Evolutionary conservation across 495 filamentous ascomycete species (phyloP).

Genomic region (Penicillium samsonianum): DNA sequence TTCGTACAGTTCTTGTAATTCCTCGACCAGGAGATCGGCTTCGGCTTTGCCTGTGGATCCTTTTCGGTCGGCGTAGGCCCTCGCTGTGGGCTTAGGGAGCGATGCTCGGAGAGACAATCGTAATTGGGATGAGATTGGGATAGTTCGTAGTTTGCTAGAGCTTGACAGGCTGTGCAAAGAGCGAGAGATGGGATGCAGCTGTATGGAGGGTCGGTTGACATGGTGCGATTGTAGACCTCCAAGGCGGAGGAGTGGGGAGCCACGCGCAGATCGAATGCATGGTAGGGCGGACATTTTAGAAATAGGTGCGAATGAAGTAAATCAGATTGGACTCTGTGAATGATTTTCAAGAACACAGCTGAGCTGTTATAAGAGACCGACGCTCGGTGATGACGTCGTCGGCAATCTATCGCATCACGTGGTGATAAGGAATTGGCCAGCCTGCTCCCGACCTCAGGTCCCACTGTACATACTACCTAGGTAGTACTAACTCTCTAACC

Average conservation of each 20-base stretch:
- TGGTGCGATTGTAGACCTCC: constrained; percentile 1
- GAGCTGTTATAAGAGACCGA: constrained; percentile 1
- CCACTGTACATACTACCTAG: too few relatives aligned
- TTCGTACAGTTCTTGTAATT: constrained; percentile 47
- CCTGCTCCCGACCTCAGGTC: too few relatives aligned
- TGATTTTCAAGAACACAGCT: not conserved
- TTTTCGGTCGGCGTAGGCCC: constrained; percentile 1
- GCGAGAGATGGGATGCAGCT: not conserved
- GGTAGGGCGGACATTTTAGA: not conserved
- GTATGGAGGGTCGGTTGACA: not conserved
- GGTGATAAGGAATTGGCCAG: too few relatives aligned
- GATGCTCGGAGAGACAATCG: not conserved
- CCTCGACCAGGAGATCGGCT: constrained; percentile 44
- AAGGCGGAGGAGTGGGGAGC: not conserved
- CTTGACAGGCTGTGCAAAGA: not conserved
- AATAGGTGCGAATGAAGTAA: not conserved
- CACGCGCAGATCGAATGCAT: not conserved
- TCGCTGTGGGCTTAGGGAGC: not conserved
- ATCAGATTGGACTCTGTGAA: not conserved
- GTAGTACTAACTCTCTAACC: too few relatives aligned
- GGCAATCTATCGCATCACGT: not conserved
- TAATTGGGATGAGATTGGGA: not conserved
- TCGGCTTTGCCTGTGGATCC: constrained; percentile 13
- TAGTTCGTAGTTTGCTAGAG: not conserved
- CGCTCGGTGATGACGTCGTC: constrained; percentile 1